phyloP scores from a whole-genome alignment of 768 basidiomycete genomes.

The Flagelloscypha sp. region DNA sequence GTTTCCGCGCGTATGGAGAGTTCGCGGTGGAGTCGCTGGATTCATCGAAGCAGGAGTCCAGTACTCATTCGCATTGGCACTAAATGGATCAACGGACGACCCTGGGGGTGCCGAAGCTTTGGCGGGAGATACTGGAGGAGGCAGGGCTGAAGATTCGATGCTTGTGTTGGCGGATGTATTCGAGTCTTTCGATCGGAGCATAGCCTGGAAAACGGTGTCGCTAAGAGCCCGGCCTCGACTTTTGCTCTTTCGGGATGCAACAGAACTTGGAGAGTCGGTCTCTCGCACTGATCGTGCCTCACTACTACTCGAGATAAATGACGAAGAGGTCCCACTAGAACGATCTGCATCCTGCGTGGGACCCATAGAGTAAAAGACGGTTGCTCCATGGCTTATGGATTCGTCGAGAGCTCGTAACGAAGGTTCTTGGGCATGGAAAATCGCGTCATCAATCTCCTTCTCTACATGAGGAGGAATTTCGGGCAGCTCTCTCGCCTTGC shows the following conservation, averaged over 20 bases:
- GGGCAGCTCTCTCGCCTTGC: conserved; percentile 28
- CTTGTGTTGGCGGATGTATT: no score
- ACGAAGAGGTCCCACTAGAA: conserved; percentile 15
- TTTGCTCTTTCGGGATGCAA: conserved; percentile 23
- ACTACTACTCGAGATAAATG: conserved; percentile 5
- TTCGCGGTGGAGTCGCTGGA: conserved; percentile 54
- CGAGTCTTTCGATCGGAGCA: conserved; percentile 35
- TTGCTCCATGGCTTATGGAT: conserved; percentile 61
- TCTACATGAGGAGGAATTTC: conserved; percentile 14
- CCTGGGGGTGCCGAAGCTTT: conserved; percentile 39
- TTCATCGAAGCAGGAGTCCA: conserved; percentile 71
- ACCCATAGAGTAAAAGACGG: conserved; percentile 48
- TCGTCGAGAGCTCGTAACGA: conserved; percentile 31
- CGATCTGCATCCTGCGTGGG: conserved; percentile 10
- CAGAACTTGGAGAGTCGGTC: conserved; percentile 14
- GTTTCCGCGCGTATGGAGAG: conserved; percentile 46
- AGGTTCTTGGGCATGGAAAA: conserved; percentile 36
- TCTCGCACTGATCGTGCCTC: conserved; percentile 11
- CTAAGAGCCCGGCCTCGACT: conserved; percentile 48
- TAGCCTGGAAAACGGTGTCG: conserved; percentile 56
- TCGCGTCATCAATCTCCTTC: conserved; percentile 33
- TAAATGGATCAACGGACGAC: conserved; percentile 76
- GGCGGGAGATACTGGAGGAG: conserved; percentile 34
- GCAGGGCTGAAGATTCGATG: conserved; percentile 42
- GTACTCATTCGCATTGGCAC: conserved; percentile 63